phyloP scores from a whole-genome alignment of 139 green algal genomes.

The Chlorokybus atmophyticus region DNA sequence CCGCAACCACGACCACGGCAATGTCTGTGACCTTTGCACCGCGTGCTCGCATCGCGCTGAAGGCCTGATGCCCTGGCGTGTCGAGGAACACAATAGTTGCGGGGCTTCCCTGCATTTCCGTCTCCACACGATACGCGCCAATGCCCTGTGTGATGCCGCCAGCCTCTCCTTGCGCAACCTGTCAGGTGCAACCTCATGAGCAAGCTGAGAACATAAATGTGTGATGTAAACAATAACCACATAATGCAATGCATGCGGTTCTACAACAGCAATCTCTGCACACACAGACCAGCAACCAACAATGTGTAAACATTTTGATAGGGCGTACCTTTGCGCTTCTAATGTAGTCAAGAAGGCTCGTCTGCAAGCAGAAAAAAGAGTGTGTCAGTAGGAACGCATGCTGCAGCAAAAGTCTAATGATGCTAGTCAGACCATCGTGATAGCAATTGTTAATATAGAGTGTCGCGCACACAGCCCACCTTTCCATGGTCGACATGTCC shows the following conservation, averaged over 20 bases:
- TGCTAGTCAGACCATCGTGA: too few species aligned
- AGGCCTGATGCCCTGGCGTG: slow-evolving; percentile 78
- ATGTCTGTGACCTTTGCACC: slow-evolving; percentile 87
- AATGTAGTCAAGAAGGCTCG: slow-evolving; percentile 30
- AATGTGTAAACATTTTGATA: too few species aligned
- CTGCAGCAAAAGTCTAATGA: too few species aligned
- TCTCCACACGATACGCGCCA: slow-evolving; percentile 79
- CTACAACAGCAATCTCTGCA: too few species aligned
- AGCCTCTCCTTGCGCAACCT: slow-evolving; percentile 73
- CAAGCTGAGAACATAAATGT: too few species aligned
- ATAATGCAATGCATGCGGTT: too few species aligned
- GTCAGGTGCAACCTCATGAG: too few species aligned
- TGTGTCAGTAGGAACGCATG: too few species aligned
- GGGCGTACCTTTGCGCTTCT: slow-evolving; percentile 24
- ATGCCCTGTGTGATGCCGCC: slow-evolving; percentile 97
- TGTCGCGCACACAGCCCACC: slow-evolving; percentile 26
- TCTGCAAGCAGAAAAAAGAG: too few species aligned
- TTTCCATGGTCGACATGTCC: slow-evolving; percentile 98
- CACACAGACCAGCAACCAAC: too few species aligned
- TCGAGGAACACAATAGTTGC: slow-evolving; percentile 87
- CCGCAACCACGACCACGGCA: slow-evolving; percentile 91
- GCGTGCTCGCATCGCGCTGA: slow-evolving; percentile 88
- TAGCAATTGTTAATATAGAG: too few species aligned
- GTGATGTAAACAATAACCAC: too few species aligned
- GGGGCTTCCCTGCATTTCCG: slow-evolving; percentile 45